phyloP scores from a whole-genome alignment of 495 filamentous ascomycete genomes.

The Aspergillus wentii region DNA sequence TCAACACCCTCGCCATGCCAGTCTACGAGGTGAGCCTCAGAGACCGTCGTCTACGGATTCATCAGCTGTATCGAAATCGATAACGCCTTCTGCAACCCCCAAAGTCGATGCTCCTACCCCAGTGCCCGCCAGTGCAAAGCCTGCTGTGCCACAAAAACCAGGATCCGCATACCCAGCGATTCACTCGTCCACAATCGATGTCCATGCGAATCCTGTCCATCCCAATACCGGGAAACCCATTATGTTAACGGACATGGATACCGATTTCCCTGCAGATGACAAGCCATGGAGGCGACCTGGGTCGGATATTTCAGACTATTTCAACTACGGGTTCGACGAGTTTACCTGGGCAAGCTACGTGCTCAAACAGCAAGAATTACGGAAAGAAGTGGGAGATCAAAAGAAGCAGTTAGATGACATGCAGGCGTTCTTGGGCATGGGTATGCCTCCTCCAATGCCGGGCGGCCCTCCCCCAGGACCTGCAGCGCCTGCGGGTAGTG shows the following conservation, averaged over 20 bases:
- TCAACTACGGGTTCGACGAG: constrained; percentile 99
- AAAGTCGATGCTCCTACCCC: constrained; percentile 40
- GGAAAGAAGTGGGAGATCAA: constrained; percentile 66
- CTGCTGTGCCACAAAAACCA: constrained; percentile 38
- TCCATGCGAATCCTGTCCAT: constrained; percentile 77
- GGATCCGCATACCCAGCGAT: constrained; percentile 59
- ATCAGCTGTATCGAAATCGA: constrained; percentile 22
- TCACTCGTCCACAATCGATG: constrained; percentile 75
- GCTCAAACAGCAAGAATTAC: constrained; percentile 74
- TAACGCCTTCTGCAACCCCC: constrained; percentile 32
- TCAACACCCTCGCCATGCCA: constrained; percentile 36
- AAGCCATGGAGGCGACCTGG: constrained; percentile 96
- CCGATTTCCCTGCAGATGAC: constrained; percentile 70
- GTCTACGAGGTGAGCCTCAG: constrained; percentile 60
- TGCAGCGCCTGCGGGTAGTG: constrained; percentile 28
- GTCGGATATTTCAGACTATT: constrained; percentile 93
- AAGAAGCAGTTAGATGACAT: constrained; percentile 87
- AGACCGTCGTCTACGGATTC: constrained; percentile 51
- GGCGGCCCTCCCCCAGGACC: constrained; percentile 47
- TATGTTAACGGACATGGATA: constrained; percentile 67
- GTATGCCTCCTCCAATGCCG: constrained; percentile 67
- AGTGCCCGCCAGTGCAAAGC: constrained; percentile 33
- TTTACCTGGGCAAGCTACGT: constrained; percentile 98
- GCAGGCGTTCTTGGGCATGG: constrained; percentile 77
- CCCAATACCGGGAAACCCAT: constrained; percentile 70